These are phyloP conservation scores for Eucalyptus caleyi DNA, from an alignment of 345 rosid genomes.

Conservation along the genomic window DNA sequence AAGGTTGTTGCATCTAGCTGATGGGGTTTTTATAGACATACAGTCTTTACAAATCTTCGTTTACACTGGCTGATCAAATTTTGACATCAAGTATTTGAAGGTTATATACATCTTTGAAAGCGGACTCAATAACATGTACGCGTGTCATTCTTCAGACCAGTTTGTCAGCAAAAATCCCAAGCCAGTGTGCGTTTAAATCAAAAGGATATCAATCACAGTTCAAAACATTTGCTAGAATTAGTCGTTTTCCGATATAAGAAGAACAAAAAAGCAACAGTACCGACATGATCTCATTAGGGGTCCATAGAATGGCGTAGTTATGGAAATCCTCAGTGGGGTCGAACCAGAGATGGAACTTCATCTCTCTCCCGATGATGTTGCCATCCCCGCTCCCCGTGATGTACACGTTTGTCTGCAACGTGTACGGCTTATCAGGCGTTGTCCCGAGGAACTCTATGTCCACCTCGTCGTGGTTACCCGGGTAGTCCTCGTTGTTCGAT, in stretches of 20 bases:
- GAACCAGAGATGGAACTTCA: conserved; percentile 77
- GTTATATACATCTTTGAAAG: neutral
- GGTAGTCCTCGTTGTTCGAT: conserved; percentile 75
- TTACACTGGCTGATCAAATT: neutral
- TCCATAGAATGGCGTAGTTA: conserved; percentile 70
- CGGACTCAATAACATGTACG: neutral
- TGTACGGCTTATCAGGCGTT: conserved; percentile 59
- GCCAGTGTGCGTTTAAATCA: neutral
- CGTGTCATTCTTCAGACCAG: neutral
- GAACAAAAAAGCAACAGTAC: neutral
- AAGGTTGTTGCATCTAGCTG: neutral
- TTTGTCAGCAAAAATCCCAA: neutral
- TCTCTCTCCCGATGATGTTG: conserved; percentile 69
- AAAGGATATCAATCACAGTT: neutral
- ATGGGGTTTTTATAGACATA: neutral
- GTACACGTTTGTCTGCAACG: conserved; percentile 82
- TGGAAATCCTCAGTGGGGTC: conserved; percentile 86
- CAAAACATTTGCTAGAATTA: neutral
- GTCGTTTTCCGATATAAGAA: neutral
- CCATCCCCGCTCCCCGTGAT: conserved; percentile 89
- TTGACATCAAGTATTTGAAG: neutral
- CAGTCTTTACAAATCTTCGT: neutral
- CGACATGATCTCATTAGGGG: conserved; percentile 57
- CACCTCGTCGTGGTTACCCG: conserved; percentile 82
- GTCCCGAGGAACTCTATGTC: conserved; percentile 94